Conservation (phyloP, 257 asterid species). For the Henckelia pumila region DNA sequence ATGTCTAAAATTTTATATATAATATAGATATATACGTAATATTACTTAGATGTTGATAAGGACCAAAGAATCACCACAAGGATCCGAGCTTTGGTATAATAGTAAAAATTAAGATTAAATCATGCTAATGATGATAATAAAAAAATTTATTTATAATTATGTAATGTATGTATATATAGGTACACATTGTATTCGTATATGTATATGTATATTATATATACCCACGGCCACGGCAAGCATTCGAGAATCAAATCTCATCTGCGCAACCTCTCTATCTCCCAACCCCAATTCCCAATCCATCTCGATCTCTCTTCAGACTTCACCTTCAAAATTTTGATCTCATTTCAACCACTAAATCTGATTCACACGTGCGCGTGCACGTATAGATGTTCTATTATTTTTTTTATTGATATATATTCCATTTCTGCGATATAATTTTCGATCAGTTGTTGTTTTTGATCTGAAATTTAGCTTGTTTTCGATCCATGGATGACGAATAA, state of each 20-base stretch:
- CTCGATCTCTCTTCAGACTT: constrained; percentile 48
- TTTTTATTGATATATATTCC: background rate
- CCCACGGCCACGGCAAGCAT: background rate
- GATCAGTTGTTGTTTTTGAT: constrained; percentile 31
- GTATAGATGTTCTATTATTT: background rate
- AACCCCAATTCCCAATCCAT: constrained; percentile 13
- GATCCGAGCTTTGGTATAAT: no score
- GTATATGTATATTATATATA: no score
- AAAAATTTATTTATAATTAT: no score
- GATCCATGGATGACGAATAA: constrained; percentile 36
- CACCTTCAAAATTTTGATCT: constrained; percentile 40
- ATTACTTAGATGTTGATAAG: no score
- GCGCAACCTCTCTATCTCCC: constrained; percentile 31
- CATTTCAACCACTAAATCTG: constrained; percentile 28
- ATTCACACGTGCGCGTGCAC: constrained; percentile 22
- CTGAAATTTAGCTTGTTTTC: constrained; percentile 29
- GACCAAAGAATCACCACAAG: no score
- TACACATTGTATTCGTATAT: no score
- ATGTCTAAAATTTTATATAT: no score
- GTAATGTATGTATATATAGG: no score
- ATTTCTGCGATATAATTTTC: constrained; percentile 10
- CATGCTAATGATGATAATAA: no score
- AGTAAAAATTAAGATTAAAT: no score
- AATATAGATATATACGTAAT: no score
- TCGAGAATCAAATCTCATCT: constrained; percentile 38